Base-by-base conservation (phyloP, 192 early-diverging fungal species). In the Haplosporangium gracile region DNA sequence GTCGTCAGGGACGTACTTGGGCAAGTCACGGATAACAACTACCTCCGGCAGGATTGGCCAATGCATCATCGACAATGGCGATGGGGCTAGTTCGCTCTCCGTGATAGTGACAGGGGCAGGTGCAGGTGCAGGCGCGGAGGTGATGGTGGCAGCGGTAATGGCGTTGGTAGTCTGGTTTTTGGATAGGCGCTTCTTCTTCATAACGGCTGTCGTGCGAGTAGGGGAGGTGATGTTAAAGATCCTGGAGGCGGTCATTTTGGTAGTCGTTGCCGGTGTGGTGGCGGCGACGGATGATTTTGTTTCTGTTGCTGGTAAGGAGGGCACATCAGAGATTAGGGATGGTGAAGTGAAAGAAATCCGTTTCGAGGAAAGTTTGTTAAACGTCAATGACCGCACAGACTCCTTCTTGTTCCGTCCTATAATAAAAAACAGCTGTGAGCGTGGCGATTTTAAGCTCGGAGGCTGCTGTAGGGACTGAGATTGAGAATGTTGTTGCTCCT, bases 1-100 rank as follows among this genome's bases (percentile, higher is more conserved):
- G 2, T 77, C 81, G 49, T 60, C 71, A 1, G 68, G 68, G 13
- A 26, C 45, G 43, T 77, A 65, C 11, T 82, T 57, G 55, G 74
- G 53, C 1, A 82, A 70, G 24, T 72, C 34, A 29, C 39, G 20
- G 36, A 81, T 76, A 20, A 34, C 13, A 2, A 81, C 68, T 2
- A 49, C 43, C 24, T 75, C n/a, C 0, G 80, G 80, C n/a, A 81
- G 15, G 15, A n/a, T 42, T 65, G 60, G 60, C 60, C 60, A 65
- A 4, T 26, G n/a, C 26, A 29, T 65, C 26, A 65, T 32, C 26
- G 60, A 32, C 26, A 29, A 11, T 10, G 26, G 26, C n/a, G 60
- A 65, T 10, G 60, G 60, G 26, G 13, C 29, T 32, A 29, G 13
- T 32, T 11, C 11, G 13, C 24, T 65, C 3, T 57, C 9, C 29